phyloP scores from a whole-genome alignment of 2,329 filamentous ascomycete genomes.

The Lasiodiplodia citricola region DNA sequence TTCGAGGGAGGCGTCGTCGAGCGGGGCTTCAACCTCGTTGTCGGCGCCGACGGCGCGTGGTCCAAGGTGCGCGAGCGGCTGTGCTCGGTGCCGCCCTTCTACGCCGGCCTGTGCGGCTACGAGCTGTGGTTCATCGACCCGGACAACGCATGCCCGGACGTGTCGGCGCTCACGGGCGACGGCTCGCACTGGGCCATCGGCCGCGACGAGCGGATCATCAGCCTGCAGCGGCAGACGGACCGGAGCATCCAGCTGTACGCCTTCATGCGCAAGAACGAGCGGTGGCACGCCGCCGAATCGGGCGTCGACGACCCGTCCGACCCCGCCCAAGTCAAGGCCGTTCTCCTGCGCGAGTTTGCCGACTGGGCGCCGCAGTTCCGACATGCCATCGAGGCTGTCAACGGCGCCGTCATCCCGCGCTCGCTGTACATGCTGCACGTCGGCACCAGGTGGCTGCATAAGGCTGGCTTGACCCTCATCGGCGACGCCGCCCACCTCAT shows the following conservation, averaged over 20 bases:
- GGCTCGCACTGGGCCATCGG: slow-evolving; percentile 13
- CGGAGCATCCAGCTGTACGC: slow-evolving; percentile 52
- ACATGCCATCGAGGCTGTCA: slow-evolving; percentile 30
- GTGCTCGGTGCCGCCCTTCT: slow-evolving; percentile 49
- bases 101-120: slow-evolving; percentile 53
- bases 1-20: slow-evolving; percentile 26
- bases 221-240: slow-evolving; percentile 55
- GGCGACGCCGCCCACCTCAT: slow-evolving; percentile 67
- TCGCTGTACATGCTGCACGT: slow-evolving; percentile 61
- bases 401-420: slow-evolving; percentile 25
- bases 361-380: slow-evolving; percentile 30
- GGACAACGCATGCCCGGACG: slow-evolving; percentile 49
- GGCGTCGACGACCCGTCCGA: slow-evolving; percentile 50
- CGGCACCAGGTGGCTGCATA: slow-evolving; percentile 55
- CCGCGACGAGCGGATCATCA: slow-evolving; percentile 38
- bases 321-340: slow-evolving; percentile 41
- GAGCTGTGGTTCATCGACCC: slow-evolving; percentile 51
- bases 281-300: slow-evolving; percentile 46
- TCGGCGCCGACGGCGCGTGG: slow-evolving; percentile 57
- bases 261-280: slow-evolving; percentile 45
- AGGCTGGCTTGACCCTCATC: slow-evolving; percentile 59
- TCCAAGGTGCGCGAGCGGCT: slow-evolving; percentile 43
- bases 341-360: slow-evolving; percentile 42
- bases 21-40: slow-evolving; percentile 50
- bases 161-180: slow-evolving; percentile 53